These are phyloP conservation scores for Colletotrichum caudatum DNA, from an alignment of 2,329 filamentous ascomycete genomes.

Conservation along the genomic window DNA sequence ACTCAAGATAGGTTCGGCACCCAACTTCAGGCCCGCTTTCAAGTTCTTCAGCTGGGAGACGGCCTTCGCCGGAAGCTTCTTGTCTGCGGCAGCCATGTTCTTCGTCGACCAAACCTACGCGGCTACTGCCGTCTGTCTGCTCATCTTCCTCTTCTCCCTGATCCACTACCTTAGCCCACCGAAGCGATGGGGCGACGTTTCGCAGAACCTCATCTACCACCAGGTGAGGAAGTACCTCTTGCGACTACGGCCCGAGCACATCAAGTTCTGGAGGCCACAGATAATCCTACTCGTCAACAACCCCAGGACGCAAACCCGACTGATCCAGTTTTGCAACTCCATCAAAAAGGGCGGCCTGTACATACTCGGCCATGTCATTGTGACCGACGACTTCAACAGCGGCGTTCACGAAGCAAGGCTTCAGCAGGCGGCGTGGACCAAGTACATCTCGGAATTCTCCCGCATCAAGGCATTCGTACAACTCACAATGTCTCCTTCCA, in stretches of 20 bases:
- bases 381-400: slow-evolving; percentile 82
- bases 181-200: slow-evolving; percentile 91
- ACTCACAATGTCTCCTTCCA: slow-evolving; percentile 82
- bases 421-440: slow-evolving; percentile 86
- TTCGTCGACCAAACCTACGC: slow-evolving; percentile 89
- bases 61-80: slow-evolving; percentile 78
- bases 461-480: slow-evolving; percentile 92
- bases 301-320: slow-evolving; percentile 81
- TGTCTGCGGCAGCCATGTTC: slow-evolving; percentile 86
- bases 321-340: slow-evolving; percentile 93
- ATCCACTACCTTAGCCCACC: slow-evolving; percentile 89
- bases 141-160: slow-evolving; percentile 82
- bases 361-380: slow-evolving; percentile 88
- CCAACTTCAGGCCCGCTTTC: slow-evolving; percentile 89
- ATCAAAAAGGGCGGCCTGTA: slow-evolving; percentile 90
- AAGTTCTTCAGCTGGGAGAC: slow-evolving; percentile 92
- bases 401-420: slow-evolving; percentile 84
- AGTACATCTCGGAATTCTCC: slow-evolving; percentile 84
- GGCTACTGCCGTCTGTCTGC: slow-evolving; percentile 76
- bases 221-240: slow-evolving; percentile 90
- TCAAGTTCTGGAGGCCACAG: slow-evolving; percentile 93
- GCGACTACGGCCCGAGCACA: slow-evolving; percentile 86
- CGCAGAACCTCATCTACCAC: slow-evolving; percentile 86
- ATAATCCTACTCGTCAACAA: slow-evolving; percentile 88
- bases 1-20: slow-evolving; percentile 86